These are phyloP conservation scores for Trametes elegans DNA, from an alignment of 768 basidiomycete genomes.

Conservation along the genomic window DNA sequence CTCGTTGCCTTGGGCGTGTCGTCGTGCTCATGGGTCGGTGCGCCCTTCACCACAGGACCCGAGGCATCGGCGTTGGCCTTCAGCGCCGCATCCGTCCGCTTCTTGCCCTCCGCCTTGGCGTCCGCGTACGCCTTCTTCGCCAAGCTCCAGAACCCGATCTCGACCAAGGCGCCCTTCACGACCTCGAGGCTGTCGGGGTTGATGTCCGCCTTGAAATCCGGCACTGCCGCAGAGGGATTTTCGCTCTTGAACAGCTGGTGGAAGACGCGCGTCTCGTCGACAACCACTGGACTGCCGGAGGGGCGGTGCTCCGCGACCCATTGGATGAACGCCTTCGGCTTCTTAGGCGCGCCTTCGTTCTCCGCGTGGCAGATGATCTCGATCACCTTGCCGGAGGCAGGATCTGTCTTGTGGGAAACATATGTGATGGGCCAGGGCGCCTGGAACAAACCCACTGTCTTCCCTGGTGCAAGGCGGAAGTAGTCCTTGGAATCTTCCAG, in stretches of 20 bases:
- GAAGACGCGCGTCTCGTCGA: constrained; percentile 93
- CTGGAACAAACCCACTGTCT: constrained; percentile 95
- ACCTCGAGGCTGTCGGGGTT: constrained; percentile 80
- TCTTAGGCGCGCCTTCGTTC: constrained; percentile 57
- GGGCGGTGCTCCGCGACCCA: constrained; percentile 89
- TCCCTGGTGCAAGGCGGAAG: constrained; percentile 96
- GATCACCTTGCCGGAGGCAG: constrained; percentile 64
- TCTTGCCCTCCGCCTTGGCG: constrained; percentile 64
- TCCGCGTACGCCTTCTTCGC: constrained; percentile 64
- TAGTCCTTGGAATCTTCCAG: constrained; percentile 90
- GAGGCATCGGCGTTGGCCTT: constrained; percentile 38
- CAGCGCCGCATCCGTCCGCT: constrained; percentile 59
- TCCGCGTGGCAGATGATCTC: constrained; percentile 83
- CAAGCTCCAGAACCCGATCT: constrained; percentile 85
- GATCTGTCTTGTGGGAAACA: constrained; percentile 81
- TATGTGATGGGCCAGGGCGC: constrained; percentile 91
- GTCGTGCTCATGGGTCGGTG: constrained; percentile 34
- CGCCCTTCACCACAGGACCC: constrained; percentile 30
- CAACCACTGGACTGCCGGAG: constrained; percentile 75
- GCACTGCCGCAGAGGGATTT: constrained; percentile 64
- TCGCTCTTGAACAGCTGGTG: constrained; percentile 93
- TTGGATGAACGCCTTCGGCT: constrained; percentile 93
- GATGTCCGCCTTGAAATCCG: constrained; percentile 83
- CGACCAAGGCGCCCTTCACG: constrained; percentile 78
- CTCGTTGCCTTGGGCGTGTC: constrained; percentile 72